Evolutionary conservation across 805 yeast species (phyloP).

Genomic region (Hanseniaspora hatyaiensis): DNA sequence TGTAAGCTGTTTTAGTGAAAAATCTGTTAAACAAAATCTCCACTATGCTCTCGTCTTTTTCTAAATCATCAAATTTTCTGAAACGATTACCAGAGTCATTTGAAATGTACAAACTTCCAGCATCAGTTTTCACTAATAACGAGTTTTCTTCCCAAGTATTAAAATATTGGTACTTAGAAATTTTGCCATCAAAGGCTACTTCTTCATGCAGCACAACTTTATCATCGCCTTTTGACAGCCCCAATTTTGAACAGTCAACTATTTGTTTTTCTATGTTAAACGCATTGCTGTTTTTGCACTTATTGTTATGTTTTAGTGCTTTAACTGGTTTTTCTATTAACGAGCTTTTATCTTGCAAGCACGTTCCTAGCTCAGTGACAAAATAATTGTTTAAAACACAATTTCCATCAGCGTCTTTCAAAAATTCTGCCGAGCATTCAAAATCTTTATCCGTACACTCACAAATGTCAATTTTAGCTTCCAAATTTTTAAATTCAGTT

Average conservation of each 20-base stretch:
- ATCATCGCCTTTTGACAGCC: constrained; percentile 19
- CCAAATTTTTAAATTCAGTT: constrained; percentile 37
- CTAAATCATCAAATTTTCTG: constrained; percentile 29
- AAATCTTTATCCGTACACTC: constrained; percentile 46
- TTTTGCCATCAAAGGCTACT: constrained; percentile 39
- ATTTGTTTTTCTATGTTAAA: constrained; percentile 24
- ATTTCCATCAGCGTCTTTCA: constrained; percentile 27
- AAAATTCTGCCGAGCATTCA: constrained; percentile 48
- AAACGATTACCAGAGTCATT: constrained; percentile 55
- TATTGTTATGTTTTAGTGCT: constrained; percentile 35
- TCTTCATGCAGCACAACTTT: constrained; percentile 33
- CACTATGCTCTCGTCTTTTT: constrained; percentile 33
- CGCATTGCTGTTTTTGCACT: constrained; percentile 27
- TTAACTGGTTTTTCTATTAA: constrained; percentile 26
- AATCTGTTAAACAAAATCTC: constrained; percentile 52
- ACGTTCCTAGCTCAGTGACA: constrained; percentile 20
- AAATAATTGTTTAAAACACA: constrained; percentile 37
- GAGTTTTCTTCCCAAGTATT: constrained; percentile 46
- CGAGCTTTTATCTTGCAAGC: constrained; percentile 18
- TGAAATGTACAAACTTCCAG: constrained; percentile 48
- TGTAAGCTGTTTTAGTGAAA: constrained; percentile 26
- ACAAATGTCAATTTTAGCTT: constrained; percentile 36
- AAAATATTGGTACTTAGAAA: constrained; percentile 43
- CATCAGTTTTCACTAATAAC: constrained; percentile 46
- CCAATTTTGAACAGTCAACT: constrained; percentile 23